phyloP scores from a whole-genome alignment of 345 rosid species.

The Rubroshorea leprosula region DNA sequence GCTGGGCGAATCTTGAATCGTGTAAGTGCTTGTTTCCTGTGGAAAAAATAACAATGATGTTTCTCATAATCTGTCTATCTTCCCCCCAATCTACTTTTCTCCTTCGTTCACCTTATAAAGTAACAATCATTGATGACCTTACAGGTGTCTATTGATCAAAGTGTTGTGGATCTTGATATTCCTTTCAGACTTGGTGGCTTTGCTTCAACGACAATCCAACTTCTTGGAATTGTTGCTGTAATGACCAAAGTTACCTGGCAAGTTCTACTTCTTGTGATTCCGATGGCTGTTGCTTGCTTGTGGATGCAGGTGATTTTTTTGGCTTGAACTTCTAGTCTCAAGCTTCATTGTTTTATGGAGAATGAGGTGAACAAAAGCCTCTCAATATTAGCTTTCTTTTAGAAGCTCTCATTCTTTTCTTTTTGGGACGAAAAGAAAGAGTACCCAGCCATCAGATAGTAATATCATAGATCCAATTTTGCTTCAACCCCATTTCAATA shows the following conservation, averaged over 20 bases:
- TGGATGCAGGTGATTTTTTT: conserved; percentile 81
- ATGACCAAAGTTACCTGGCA: conserved; percentile 98
- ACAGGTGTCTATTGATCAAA: conserved; percentile 98
- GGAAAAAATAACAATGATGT: background rate
- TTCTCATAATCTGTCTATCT: conserved; percentile 6
- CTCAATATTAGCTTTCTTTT: conserved; percentile 4
- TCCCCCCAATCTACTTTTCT: conserved; percentile 2
- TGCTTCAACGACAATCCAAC: conserved; percentile 96
- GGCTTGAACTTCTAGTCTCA: background rate
- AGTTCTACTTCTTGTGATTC: conserved; percentile 90
- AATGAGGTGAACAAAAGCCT: conserved; percentile 10
- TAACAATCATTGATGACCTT: conserved; percentile 11
- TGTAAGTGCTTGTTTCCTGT: conserved; percentile 37
- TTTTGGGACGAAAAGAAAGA: conserved; percentile 6
- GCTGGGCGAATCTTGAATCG: conserved; percentile 96
- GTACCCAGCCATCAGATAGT: background rate
- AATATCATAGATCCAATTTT: too few species aligned
- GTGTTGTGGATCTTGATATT: conserved; percentile 97
- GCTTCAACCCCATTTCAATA: too few species aligned
- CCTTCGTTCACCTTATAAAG: conserved; percentile 50
- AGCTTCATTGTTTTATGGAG: conserved; percentile 9
- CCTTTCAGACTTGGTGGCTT: conserved; percentile 98
- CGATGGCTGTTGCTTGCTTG: conserved; percentile 94
- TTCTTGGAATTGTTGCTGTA: conserved; percentile 86
- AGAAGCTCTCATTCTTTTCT: too few species aligned